Percentiles rank a stretch among this genome's conserved stretches.
Conservation (phyloP, 805 yeast genomes). For the Yamadazyma phyllophila region DNA sequence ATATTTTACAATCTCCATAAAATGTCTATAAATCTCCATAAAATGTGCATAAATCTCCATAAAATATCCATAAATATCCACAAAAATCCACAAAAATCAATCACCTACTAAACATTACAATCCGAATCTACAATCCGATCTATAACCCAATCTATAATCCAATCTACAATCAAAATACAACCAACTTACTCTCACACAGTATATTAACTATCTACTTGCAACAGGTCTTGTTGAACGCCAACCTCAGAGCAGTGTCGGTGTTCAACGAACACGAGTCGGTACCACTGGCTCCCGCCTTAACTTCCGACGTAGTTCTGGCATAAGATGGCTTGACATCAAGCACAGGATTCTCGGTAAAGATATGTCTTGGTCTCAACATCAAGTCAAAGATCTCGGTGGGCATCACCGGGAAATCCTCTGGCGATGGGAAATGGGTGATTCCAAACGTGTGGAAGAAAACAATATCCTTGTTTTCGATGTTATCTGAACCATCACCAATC, state of each 20-base stretch:
- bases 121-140: no score
- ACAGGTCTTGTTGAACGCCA: constrained; percentile 33
- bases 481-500: constrained; percentile 61
- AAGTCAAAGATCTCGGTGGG: constrained; percentile 80
- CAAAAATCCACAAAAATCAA: no score
- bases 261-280: constrained; percentile 33
- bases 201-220: neutral
- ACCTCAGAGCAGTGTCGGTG: constrained; percentile 39
- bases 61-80: no score
- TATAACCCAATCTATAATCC: no score
- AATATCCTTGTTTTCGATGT: constrained; percentile 65
- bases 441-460: constrained; percentile 81
- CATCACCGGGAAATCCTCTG: constrained; percentile 89
- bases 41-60: no score
- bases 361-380: constrained; percentile 74
- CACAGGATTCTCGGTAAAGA: constrained; percentile 75
- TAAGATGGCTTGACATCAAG: constrained; percentile 69
- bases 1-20: no score
- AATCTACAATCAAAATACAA: neutral
- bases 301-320: constrained; percentile 40
- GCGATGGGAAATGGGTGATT: constrained; percentile 82
- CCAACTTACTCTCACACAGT: constrained; percentile 19
- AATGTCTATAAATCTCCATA: no score
- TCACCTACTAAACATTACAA: no score
- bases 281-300: constrained; percentile 33